Base-by-base conservation (phyloP, 2,329 filamentous ascomycete species). In the Pseudopyricularia cyperi region DNA sequence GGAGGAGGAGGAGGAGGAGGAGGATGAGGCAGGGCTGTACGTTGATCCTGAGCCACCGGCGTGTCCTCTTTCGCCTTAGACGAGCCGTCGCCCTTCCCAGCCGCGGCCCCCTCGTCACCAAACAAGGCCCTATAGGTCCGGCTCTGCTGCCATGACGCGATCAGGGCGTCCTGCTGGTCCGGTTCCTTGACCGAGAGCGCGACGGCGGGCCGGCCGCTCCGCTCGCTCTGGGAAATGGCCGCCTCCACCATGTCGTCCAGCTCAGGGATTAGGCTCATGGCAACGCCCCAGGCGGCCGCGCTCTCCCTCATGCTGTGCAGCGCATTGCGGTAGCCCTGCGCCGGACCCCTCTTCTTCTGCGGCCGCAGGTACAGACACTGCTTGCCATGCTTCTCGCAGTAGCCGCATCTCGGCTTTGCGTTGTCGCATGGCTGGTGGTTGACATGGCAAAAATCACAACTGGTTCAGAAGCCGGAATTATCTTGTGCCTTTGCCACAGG, bases 351-450 rank as follows among this genome's bases (percentile, higher is more conserved):
- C 35, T 66, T 66, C 57, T 68, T 68, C 51, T 66, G 66, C 0
- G 66, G 66, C n/a, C 66, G 61, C 35, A 67, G 59, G 52, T 68
- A 68, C 26, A 65, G 56, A 48, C 66, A 68, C 0, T 62, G 60
- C 57, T 67, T 67, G 54, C 65, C 65, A 53, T 68, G 65, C 53
- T 63, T 60, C 51, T 68, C 66, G 51, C 71, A 73, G 42, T 72
- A 70, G 57, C 68, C 65, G 56, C 71, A 73, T 46, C 70, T 66
- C n/a, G 71, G 71, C 46, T 63, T 61, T 48, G 68, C 68, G 55
- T 73, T 73, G 59, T 73, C 71, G 58, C 71, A 73, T 6, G 71
- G 70, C 60, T 72, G 70, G 55, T 72, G 70, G 58, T 72, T 71
- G 51, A 69, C 66, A 55, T 72, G 71, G 55, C 70, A 72, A 47